Base-by-base conservation (phyloP, 2,329 filamentous ascomycete species). In the Neonectria sp. region DNA sequence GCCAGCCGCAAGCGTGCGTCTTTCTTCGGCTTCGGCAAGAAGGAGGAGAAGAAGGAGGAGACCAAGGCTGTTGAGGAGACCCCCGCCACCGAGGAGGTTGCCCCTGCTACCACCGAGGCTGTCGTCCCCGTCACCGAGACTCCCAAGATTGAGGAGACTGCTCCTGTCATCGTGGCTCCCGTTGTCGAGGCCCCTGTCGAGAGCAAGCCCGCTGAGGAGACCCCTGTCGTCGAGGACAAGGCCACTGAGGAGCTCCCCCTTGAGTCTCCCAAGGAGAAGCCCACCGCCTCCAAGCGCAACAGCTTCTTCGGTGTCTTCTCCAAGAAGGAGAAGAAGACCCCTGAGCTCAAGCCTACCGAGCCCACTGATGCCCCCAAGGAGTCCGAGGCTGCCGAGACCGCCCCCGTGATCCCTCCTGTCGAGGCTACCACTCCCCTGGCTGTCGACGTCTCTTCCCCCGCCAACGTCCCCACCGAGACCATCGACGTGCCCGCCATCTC, bases 1-100 rank as follows among this genome's bases (percentile, higher is more conserved):
- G 86, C 86, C 57, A 91, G 89, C 79, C 87, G 88, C 77, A 92
- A 92, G 88, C 89, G 90, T 59, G 82, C 83, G 53, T 91, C 90
- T 61, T 88, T 91, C 82, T 91, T 92, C 75, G 87, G 86, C 73
- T 84, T 91, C 69, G 84, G 86, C 75, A 88, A 88, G 83, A 89
- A 89, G 82, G 84, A 82, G 71, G 82, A 84, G 67, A 82, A 82
- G 77, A 81, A 89, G 73, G 82, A 85, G 72, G 83, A 84, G 83
- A 78, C 83, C 64, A 80, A 80, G 69, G 71, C 79, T 53, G 75
- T 76, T 46, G 77, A 77, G 33, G 78, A 76, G 55, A 74, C 81
- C 60, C 75, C 77, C 8, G 71, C 59, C 7, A 72, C 71, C 9
- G 67, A 67, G 52, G 63, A 66, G 35, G 27, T 35, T 12, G 25